Evolutionary conservation across 176 grass and related monocot genomes (phyloP).

Genomic region (Aegilops sharonensis): DNA sequence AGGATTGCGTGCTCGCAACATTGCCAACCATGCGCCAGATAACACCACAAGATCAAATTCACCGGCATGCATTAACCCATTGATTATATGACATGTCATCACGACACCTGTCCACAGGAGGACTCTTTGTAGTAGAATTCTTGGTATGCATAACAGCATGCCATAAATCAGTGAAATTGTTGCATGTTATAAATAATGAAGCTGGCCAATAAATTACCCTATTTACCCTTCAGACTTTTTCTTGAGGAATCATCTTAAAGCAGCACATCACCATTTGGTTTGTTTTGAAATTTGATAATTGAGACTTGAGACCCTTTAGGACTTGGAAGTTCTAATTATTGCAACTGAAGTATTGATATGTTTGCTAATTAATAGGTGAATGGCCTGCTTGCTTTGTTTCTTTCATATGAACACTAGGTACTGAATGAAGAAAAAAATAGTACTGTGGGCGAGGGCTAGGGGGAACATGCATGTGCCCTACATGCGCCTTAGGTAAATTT

Average conservation of each 20-base stretch:
- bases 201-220: neutral
- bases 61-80: neutral
- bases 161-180: neutral
- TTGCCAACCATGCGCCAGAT: neutral
- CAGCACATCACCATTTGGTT: neutral
- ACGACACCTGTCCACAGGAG: neutral
- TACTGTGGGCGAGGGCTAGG: neutral
- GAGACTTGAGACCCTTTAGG: neutral
- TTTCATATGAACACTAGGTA: neutral
- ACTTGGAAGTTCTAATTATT: conserved; percentile 3
- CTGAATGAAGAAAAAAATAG: neutral
- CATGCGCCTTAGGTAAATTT: too few species aligned
- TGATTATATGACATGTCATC: neutral
- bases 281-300: neutral
- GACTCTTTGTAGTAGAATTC: neutral
- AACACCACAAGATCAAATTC: neutral
- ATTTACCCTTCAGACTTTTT: neutral
- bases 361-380: conserved; percentile 8
- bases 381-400: neutral
- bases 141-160: neutral
- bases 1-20: neutral
- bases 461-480: too few species aligned
- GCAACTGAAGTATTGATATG: neutral
- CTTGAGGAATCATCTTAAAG: conserved; percentile 6
- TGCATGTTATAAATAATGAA: neutral